phyloP scores from a whole-genome alignment of 2,329 filamentous ascomycete genomes.

The Trichoderma arundinaceum region DNA sequence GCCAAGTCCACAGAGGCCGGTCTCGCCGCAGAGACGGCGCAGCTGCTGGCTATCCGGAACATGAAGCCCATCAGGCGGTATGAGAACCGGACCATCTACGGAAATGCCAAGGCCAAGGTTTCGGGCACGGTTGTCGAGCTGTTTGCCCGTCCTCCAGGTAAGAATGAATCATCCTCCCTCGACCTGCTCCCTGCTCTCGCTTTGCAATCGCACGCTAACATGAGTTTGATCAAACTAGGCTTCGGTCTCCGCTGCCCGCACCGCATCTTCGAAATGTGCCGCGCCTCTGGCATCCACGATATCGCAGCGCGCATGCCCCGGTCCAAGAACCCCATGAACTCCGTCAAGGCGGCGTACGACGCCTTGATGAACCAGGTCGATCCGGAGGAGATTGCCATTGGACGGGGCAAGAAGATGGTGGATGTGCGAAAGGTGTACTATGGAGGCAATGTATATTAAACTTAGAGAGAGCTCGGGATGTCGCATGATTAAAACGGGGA shows the following conservation, averaged over 20 bases:
- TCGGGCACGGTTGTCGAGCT: conserved; percentile 86
- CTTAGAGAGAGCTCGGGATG: neutral
- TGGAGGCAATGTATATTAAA: conserved; percentile 72
- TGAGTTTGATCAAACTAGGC: conserved; percentile 57
- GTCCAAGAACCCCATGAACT: conserved; percentile 96
- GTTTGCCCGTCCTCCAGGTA: conserved; percentile 85
- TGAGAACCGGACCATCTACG: conserved; percentile 90
- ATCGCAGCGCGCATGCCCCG: conserved; percentile 82
- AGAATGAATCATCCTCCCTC: conserved; percentile 37
- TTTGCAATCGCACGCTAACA: neutral
- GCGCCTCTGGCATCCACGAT: conserved; percentile 84
- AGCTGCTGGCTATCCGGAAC: conserved; percentile 83
- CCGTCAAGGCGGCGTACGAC: conserved; percentile 87
- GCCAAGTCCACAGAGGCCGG: conserved; percentile 80
- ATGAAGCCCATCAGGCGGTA: conserved; percentile 93
- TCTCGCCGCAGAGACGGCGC: conserved; percentile 73
- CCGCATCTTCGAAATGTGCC: conserved; percentile 93
- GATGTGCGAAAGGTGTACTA: conserved; percentile 98
- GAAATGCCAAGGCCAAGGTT: conserved; percentile 81
- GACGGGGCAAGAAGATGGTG: conserved; percentile 91
- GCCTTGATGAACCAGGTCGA: conserved; percentile 83
- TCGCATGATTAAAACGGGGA: neutral
- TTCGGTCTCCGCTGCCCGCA: conserved; percentile 92
- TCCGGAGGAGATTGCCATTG: conserved; percentile 87
- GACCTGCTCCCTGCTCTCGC: neutral